Percentiles rank a stretch among this genome's conserved stretches.
phyloP scores from a whole-genome alignment of 2,329 filamentous ascomycete species.

The Orbilia blumenaviensis region DNA sequence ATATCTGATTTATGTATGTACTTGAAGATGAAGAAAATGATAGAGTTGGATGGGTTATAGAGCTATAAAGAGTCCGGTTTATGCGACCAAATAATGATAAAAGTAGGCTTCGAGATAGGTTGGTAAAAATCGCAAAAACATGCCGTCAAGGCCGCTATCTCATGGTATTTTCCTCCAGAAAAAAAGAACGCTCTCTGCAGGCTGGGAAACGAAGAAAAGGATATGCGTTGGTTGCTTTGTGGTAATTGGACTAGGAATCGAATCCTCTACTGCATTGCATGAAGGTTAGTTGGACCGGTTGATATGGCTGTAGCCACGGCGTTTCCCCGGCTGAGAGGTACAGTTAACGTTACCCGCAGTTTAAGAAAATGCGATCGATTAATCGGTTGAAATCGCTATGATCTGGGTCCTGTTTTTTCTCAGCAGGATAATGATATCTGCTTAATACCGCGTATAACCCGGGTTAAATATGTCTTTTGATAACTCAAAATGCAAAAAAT shows the following conservation, averaged over 20 bases:
- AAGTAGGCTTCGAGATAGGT: neutral
- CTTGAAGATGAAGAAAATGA: neutral
- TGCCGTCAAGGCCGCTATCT: neutral
- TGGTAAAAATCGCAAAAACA: neutral
- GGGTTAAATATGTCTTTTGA: neutral
- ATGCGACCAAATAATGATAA: neutral
- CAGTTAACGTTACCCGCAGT: neutral
- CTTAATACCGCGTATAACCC: neutral
- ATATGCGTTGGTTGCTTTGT: neutral
- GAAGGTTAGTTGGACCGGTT: neutral
- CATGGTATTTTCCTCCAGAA: neutral
- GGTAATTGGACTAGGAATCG: neutral
- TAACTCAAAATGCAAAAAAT: constrained; percentile 1
- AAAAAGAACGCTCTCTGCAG: neutral
- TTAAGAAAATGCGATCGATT: neutral
- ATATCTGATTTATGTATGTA: no score
- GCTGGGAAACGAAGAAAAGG: neutral
- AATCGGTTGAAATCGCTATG: no score
- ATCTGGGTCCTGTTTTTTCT: neutral
- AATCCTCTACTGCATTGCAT: neutral
- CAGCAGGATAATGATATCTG: neutral
- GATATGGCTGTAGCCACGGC: no score
- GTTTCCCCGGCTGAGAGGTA: neutral
- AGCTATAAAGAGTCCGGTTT: neutral
- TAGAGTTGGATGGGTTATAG: neutral